Base-by-base conservation (phyloP, 768 basidiomycete species). In the Kwoniella botswanensis region DNA sequence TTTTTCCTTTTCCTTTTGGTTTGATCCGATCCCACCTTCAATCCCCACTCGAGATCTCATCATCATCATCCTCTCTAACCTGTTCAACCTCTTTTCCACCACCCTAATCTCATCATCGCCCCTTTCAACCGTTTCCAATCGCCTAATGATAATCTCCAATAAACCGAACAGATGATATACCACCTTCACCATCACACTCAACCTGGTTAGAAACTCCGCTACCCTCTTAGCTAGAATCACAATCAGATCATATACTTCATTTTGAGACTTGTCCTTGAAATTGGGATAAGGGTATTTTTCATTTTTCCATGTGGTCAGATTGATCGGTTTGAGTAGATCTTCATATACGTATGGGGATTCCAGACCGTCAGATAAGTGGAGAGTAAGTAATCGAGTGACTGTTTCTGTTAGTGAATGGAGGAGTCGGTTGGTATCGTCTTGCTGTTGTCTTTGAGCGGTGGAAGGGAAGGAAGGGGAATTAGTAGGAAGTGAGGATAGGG, bases 281-380 rank as follows among this genome's bases (percentile, higher is more conserved):
- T 22, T 15, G 7, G 24, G 15, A 42, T 58, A 15, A 43, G 35
- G 11, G 41, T 61, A 61, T 22, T 24, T 61, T n/a, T 61, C 18
- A n/a, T 4, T 42, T 44, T n/a, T 17, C 21, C 26, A 61, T 21
- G 35, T 22, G 12, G 6, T 9, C n/a, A 41, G 35, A 12, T 61
- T 44, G 42, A 61, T 61, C 17, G 59, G 59, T 61, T 61, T 61
- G 21, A 55, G 24, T 18, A 55, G n/a, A 22, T 55, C 54, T 55
- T 55, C 21, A n/a, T 55, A 55, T 55, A 55, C 54, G 21, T 55
- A 55, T 4, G 54, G 54, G 3, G 54, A 55, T 55, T 55, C 54
- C 21, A 55, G 21, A 11, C 21, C 54, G 24, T 55, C 54, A 50
- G 46, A 50, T 13, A 50, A 18, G 18, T 50, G 46, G 46, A 50